A percentile compares a stretch with the other conserved stretches of the same genome.
Conservation (phyloP, 2,329 filamentous ascomycete genomes). For the Rosellinia necatrix region DNA sequence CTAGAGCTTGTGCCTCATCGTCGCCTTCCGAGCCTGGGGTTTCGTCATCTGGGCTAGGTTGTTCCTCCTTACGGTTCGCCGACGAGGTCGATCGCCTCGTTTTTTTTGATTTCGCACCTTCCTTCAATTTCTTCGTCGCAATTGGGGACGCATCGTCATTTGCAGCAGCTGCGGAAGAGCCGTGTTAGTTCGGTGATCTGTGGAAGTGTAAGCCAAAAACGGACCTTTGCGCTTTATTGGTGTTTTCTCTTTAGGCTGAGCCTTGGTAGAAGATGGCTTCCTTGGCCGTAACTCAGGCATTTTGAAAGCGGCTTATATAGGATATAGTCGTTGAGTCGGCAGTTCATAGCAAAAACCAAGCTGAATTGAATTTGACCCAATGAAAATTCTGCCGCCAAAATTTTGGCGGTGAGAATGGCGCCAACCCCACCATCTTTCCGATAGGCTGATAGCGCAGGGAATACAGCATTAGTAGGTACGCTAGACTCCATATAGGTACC, state of each 20-base stretch:
- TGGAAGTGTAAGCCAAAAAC: constrained; percentile 16
- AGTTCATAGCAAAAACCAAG: neutral
- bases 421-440: constrained; percentile 13
- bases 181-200: constrained; percentile 5
- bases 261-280: constrained; percentile 43
- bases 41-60: constrained; percentile 33
- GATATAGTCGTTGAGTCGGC: neutral
- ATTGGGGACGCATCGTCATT: constrained; percentile 51
- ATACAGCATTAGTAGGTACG: neutral
- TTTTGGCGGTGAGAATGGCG: constrained; percentile 37
- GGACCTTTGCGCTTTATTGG: constrained; percentile 46
- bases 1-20: constrained; percentile 51
- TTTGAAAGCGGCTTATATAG: constrained; percentile 22
- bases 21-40: constrained; percentile 37
- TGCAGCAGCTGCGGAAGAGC: constrained; percentile 39
- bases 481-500: too few species aligned
- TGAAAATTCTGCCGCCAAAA: constrained; percentile 38
- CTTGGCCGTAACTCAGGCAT: constrained; percentile 53
- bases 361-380: constrained; percentile 18
- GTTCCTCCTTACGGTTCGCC: constrained; percentile 37
- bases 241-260: constrained; percentile 42
- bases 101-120: constrained; percentile 30
- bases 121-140: constrained; percentile 18
- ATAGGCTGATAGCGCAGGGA: constrained; percentile 24
- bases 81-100: constrained; percentile 32